Evolutionary conservation across 768 basidiomycete genomes (phyloP).

Genomic region (Dendrothele bispora): DNA sequence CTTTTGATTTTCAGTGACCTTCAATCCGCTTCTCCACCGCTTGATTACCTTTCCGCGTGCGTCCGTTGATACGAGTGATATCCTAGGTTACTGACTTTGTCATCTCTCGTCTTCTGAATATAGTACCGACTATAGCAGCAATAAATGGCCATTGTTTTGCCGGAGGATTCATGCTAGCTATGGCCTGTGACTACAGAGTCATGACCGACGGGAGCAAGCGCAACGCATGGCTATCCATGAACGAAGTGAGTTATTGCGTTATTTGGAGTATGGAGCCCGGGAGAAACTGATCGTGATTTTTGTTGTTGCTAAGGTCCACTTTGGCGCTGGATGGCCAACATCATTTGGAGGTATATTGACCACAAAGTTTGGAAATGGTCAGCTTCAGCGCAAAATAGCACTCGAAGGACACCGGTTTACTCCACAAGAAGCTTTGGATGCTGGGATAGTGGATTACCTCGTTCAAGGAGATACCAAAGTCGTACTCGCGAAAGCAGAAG

Average conservation of each 20-base stretch:
- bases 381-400: conserved; percentile 66
- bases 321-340: conserved; percentile 79
- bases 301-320: conserved; percentile 56
- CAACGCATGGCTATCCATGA: conserved; percentile 90
- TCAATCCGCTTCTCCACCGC: conserved; percentile 69
- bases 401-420: conserved; percentile 82
- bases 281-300: not conserved
- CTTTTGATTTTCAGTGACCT: conserved; percentile 48
- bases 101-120: too few species aligned
- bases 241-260: conserved; percentile 56
- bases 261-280: not conserved
- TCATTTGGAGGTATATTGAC: conserved; percentile 65
- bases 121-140: conserved; percentile 78
- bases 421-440: conserved; percentile 63
- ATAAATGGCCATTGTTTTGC: conserved; percentile 89
- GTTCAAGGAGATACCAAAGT: conserved; percentile 59
- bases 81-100: not conserved
- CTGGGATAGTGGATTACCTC: conserved; percentile 70
- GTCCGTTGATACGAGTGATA: conserved; percentile 17
- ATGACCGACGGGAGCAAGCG: conserved; percentile 81
- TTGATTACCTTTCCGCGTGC: conserved; percentile 77
- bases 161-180: conserved; percentile 74
- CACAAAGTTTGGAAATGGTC: conserved; percentile 62
- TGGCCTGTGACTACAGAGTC: conserved; percentile 86
- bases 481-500: conserved; percentile 62